Percentiles rank a stretch among this genome's conserved stretches.
Conservation (phyloP, 2,329 filamentous ascomycete genomes). For the Lasiodiplodia sp. region DNA sequence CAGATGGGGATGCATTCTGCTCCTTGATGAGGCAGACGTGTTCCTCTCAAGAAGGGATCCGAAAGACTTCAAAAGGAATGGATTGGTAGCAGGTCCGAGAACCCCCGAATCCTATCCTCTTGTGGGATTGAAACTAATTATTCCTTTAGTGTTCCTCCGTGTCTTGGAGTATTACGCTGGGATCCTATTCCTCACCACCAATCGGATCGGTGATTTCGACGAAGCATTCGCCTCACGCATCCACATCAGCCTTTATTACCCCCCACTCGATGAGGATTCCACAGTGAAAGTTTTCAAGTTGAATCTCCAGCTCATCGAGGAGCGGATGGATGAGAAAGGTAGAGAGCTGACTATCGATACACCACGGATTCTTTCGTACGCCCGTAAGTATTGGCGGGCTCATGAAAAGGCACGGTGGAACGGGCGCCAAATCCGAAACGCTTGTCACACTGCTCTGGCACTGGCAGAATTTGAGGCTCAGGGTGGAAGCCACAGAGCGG, state of each 20-base stretch:
- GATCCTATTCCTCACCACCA: constrained; percentile 46
- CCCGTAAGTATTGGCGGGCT: too few relatives aligned
- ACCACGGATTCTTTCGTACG: too few relatives aligned
- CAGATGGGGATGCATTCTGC: background rate
- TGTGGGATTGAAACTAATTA: too few relatives aligned
- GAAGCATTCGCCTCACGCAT: constrained; percentile 28
- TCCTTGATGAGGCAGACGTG: background rate
- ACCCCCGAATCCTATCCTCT: too few relatives aligned
- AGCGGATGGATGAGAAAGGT: too few relatives aligned
- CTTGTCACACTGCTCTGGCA: too few relatives aligned
- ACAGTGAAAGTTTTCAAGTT: background rate
- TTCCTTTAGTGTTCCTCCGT: constrained; percentile 21
- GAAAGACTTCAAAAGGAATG: background rate
- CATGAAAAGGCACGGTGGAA: too few relatives aligned
- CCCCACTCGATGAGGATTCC: constrained; percentile 39
- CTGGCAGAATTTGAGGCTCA: too few relatives aligned
- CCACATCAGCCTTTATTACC: constrained; percentile 45
- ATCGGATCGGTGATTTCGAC: constrained; percentile 42
- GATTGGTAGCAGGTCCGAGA: background rate
- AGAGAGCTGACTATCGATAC: too few relatives aligned
- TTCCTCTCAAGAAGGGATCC: background rate
- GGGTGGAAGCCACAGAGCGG: too few relatives aligned
- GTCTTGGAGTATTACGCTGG: constrained; percentile 32
- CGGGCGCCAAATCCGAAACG: too few relatives aligned
- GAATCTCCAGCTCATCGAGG: background rate